Base-by-base conservation (phyloP, 768 basidiomycete genomes). In the Lyophyllum semitale region DNA sequence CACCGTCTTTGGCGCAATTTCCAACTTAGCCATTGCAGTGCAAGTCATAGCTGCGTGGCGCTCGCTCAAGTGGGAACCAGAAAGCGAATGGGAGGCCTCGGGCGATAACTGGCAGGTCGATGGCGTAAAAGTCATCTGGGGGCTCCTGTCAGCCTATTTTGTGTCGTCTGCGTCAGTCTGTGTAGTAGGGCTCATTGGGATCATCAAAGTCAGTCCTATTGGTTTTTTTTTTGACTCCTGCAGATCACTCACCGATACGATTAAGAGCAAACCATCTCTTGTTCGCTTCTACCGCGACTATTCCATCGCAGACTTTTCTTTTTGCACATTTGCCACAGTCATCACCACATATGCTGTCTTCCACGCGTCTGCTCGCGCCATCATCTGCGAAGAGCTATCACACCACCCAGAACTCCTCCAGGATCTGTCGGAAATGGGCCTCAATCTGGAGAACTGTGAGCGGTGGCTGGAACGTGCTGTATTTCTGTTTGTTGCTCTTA, bases 211-310 rank as follows among this genome's bases (percentile, higher is more conserved):
- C 53, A 41, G 74, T 72, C 26, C 38, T 37, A 6, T 27, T 33
- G 29, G 30, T 43, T 25, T 38, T 50, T 26, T 47, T 45, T 37
- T 58, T 29, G 23, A 41, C 30, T 13, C 20, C 18, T 26, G 26
- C 38, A 3, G n/a, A 51, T 23, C n/a, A 7, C 50, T n/a, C 18
- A 61, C 45, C 25, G 40, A 30, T 33, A 13, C 26, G 46, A 30
- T 49, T 41, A 60, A 92, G 90, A 80, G 75, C 64, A 81, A 82
- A 57, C 75, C 85, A 4, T 72, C 83, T 0, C 82, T 84, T 59
- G 83, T 93, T 48, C 87, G 88, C 51, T 84, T 93, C 61, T 93
- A 91, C 73, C 84, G 90, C 58, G 89, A 90, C 73, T 91, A 87
- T 60, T 84, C 89, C 53, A 84, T 90, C 59, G 90, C 87, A 48